Percentiles rank a stretch among this genome's conserved stretches.
Conservation (phyloP, 345 rosid genomes). For the Salix viminalis region DNA sequence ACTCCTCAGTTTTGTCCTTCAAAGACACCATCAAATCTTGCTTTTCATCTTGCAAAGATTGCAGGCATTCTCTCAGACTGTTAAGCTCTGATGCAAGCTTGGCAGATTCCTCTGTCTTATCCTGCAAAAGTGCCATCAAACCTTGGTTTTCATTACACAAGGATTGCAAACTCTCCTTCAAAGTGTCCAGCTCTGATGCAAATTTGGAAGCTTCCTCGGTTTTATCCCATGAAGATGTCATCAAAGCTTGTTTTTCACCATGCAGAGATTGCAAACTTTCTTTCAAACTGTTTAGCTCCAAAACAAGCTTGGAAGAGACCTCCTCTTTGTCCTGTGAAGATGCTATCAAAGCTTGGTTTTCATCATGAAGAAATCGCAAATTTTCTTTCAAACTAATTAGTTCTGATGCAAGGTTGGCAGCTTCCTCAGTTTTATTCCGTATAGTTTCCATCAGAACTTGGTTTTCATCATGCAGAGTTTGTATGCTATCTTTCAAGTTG, state of each 20-base stretch:
- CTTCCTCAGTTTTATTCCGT: slow-evolving; percentile 19
- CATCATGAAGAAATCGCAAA: slow-evolving; percentile 10
- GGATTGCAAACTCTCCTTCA: slow-evolving; percentile 14
- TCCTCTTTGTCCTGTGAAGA: slow-evolving; percentile 5
- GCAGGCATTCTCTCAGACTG: slow-evolving; percentile 10
- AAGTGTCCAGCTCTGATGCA: slow-evolving; percentile 6
- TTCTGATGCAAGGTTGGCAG: slow-evolving; percentile 16
- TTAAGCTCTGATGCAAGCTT: slow-evolving; percentile 11
- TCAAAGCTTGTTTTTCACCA: slow-evolving; percentile 19
- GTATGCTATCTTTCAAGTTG: slow-evolving; percentile 12
- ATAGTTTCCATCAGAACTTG: slow-evolving; percentile 5
- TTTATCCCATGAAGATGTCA: slow-evolving; percentile 14
- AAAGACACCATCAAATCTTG: slow-evolving; percentile 7
- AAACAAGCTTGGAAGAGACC: slow-evolving; percentile 10
- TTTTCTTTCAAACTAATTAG: slow-evolving; percentile 20
- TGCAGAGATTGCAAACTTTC: slow-evolving; percentile 9
- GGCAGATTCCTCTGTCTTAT: slow-evolving; percentile 11
- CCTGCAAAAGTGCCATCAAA: slow-evolving; percentile 5
- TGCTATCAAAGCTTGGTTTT: slow-evolving; percentile 14
- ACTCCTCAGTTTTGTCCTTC: slow-evolving; percentile 10
- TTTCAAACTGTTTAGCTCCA: slow-evolving; percentile 19
- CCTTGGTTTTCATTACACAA: slow-evolving; percentile 20
- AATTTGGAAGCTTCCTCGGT: slow-evolving; percentile 8
- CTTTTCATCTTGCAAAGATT: slow-evolving; percentile 9
- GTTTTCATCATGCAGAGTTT: slow-evolving; percentile 18